These are phyloP conservation scores for Pseudonitzschia multistriata DNA, from an alignment of 108 stramenopile species.

Conservation along the genomic window DNA sequence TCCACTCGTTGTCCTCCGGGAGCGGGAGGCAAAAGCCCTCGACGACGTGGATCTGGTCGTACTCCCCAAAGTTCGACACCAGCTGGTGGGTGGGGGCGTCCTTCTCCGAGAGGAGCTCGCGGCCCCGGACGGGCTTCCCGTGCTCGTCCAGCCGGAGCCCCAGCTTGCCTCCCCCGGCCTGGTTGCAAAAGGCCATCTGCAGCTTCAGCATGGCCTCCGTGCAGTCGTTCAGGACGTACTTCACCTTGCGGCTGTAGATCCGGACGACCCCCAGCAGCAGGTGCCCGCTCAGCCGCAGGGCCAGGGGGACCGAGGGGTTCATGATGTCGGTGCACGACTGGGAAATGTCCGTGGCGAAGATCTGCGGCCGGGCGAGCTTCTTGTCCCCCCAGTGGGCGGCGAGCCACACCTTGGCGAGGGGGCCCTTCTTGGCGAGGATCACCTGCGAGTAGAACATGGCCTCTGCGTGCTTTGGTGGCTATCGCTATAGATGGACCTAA, in stretches of 20 bases:
- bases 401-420: slow-evolving; percentile 98
- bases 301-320: slow-evolving; percentile 93
- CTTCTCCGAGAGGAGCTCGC: background rate
- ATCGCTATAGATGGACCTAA: too few species aligned
- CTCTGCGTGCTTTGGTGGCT: background rate
- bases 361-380: slow-evolving; percentile 92
- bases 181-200: slow-evolving; percentile 98
- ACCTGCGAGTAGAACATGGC: slow-evolving; percentile 99
- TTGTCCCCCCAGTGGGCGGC: slow-evolving; percentile 99
- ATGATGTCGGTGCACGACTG: slow-evolving; percentile 92
- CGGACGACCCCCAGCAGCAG: slow-evolving; percentile 95
- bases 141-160: background rate
- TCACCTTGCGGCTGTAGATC: slow-evolving; percentile 95
- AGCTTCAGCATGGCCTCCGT: slow-evolving; percentile 98
- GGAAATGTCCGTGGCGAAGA: slow-evolving; percentile 95
- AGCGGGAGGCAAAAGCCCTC: slow-evolving; percentile 38
- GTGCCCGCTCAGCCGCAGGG: slow-evolving; percentile 95
- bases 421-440: slow-evolving; percentile 97
- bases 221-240: slow-evolving; percentile 96
- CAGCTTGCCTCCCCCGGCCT: slow-evolving; percentile 19
- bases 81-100: slow-evolving; percentile 46
- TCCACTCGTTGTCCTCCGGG: slow-evolving; percentile 63
- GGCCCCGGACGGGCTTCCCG: background rate
- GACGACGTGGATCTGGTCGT: slow-evolving; percentile 46
- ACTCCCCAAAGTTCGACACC: slow-evolving; percentile 85